phyloP scores from a whole-genome alignment of 768 basidiomycete genomes.

The Kwoniella sp. region DNA sequence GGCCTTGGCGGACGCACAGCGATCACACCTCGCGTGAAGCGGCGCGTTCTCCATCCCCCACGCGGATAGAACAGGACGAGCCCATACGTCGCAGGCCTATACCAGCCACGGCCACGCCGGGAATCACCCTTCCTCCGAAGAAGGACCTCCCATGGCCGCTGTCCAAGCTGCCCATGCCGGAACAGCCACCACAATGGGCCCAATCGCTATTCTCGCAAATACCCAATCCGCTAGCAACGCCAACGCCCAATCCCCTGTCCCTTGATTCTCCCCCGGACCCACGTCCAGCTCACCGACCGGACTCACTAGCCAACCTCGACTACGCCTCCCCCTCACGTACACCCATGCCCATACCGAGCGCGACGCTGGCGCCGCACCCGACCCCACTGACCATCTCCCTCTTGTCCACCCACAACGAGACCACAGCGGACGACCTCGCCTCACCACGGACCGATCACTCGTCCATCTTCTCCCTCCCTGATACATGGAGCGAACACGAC shows the following conservation, averaged over 20 bases:
- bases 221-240: conserved; percentile 3
- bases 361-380: neutral
- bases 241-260: neutral
- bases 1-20: conserved; percentile 3
- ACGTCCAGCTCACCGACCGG: neutral
- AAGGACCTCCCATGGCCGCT: conserved; percentile 8
- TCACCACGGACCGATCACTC: conserved; percentile 9
- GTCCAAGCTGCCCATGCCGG: conserved; percentile 11
- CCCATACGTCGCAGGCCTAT: neutral
- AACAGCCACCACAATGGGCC: conserved; percentile 11
- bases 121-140: conserved; percentile 6
- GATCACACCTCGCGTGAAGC: no score
- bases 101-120: neutral
- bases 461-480: neutral
- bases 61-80: neutral
- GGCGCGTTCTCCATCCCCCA: no score
- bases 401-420: conserved; percentile 9
- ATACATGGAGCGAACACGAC: conserved; percentile 7
- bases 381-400: conserved; percentile 15
- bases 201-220: neutral
- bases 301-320: neutral
- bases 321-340: neutral
- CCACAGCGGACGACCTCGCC: conserved; percentile 9
- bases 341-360: neutral
- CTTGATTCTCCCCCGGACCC: neutral